A percentile compares a stretch with the other conserved stretches of the same genome.
Evolutionary conservation across 2,329 filamentous ascomycete species (phyloP).

Genomic region (Xylariaceae sp.): DNA sequence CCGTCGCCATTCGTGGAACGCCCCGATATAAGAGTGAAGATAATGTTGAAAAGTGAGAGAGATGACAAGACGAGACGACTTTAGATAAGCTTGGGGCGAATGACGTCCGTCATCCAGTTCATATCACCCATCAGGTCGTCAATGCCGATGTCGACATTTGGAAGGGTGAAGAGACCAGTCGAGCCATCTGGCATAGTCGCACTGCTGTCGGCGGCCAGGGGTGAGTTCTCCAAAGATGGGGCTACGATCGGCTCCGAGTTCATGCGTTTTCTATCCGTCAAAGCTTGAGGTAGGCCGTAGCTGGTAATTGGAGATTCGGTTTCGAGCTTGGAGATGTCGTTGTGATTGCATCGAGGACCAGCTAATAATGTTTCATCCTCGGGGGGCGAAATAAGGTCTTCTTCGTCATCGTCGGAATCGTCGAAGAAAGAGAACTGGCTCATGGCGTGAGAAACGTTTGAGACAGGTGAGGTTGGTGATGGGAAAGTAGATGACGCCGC

Average conservation of each 20-base stretch:
- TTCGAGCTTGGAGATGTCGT: constrained; percentile 19
- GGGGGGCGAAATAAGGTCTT: constrained; percentile 34
- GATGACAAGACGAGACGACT: neutral
- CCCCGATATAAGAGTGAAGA: neutral
- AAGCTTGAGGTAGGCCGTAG: constrained; percentile 48
- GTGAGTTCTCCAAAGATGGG: constrained; percentile 26
- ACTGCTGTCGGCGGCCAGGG: constrained; percentile 29
- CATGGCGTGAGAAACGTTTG: constrained; percentile 33
- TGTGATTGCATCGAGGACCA: constrained; percentile 14
- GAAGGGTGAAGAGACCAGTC: constrained; percentile 26
- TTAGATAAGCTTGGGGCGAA: constrained; percentile 28
- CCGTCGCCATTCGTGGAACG: constrained; percentile 5
- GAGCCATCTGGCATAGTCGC: constrained; percentile 24
- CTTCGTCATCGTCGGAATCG: constrained; percentile 45
- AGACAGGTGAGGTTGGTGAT: constrained; percentile 38
- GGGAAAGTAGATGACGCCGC: constrained; percentile 27
- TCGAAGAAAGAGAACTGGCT: constrained; percentile 46
- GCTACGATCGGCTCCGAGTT: constrained; percentile 15
- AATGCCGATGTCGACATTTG: constrained; percentile 33
- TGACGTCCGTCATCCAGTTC: constrained; percentile 51
- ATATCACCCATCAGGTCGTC: constrained; percentile 43
- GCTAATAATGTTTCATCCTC: constrained; percentile 35
- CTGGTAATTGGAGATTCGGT: constrained; percentile 31
- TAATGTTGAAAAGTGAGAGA: neutral
- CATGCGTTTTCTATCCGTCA: constrained; percentile 26